A percentile compares a stretch with the other conserved stretches of the same genome.
phyloP scores from a whole-genome alignment of 768 basidiomycete genomes.

The Leucocoprinus leucothites region DNA sequence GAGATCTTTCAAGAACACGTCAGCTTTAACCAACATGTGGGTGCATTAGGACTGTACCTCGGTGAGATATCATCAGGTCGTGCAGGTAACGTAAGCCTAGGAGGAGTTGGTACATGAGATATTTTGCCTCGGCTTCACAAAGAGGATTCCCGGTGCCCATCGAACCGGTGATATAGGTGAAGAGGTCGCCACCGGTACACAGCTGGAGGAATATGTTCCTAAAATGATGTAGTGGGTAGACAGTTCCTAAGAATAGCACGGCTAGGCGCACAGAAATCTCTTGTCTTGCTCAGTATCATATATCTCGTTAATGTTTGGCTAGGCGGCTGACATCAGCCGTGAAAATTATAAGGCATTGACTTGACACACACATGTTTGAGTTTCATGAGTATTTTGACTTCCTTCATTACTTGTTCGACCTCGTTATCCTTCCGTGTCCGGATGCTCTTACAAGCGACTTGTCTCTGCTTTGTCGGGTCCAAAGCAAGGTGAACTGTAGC shows the following conservation, averaged over 20 bases:
- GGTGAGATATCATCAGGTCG: conserved; percentile 68
- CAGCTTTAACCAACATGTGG: background rate
- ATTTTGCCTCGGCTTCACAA: conserved; percentile 80
- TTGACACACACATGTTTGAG: conserved; percentile 59
- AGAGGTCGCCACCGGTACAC: conserved; percentile 85
- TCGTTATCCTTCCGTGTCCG: conserved; percentile 59
- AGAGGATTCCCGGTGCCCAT: conserved; percentile 47
- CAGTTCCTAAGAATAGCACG: background rate
- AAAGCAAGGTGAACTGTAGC: conserved; percentile 80
- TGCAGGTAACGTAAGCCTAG: conserved; percentile 71
- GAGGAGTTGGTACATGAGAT: conserved; percentile 79
- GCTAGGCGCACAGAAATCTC: conserved; percentile 49
- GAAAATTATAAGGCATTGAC: too few species aligned
- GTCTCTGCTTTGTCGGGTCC: conserved; percentile 57
- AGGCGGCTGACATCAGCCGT: background rate
- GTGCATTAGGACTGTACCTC: conserved; percentile 45
- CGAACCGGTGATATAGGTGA: conserved; percentile 74
- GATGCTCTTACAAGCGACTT: conserved; percentile 85
- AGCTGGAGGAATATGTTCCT: conserved; percentile 85
- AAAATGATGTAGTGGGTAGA: background rate
- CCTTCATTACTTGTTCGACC: conserved; percentile 65
- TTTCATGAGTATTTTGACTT: conserved; percentile 69
- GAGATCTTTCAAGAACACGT: conserved; percentile 41
- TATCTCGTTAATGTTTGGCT: conserved; percentile 84
- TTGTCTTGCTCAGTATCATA: conserved; percentile 64